These are phyloP conservation scores for Mortierella sp. DNA, from an alignment of 371 early-diverging fungal genomes.

Conservation along the genomic window DNA sequence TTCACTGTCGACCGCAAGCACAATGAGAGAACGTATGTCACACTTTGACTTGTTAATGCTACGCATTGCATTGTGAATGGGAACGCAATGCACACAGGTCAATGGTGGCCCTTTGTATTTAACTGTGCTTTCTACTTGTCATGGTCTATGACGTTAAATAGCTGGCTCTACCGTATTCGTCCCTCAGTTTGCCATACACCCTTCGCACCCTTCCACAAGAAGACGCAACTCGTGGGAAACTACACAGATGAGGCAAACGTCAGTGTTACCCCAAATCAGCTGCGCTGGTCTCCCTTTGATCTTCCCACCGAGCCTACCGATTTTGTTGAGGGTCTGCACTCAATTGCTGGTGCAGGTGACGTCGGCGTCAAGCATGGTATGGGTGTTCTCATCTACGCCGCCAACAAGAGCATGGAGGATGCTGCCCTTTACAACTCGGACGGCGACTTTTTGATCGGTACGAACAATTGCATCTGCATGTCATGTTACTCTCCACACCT, in stretches of 20 bases:
- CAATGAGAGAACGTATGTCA: conserved; percentile 84
- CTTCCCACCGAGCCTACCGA: conserved; percentile 74
- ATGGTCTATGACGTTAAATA: conserved; percentile 31
- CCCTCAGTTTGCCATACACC: conserved; percentile 93
- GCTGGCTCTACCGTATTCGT: conserved; percentile 97
- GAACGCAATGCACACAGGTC: background rate
- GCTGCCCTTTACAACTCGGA: conserved; percentile 91
- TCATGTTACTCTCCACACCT: background rate
- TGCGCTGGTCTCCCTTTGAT: conserved; percentile 95
- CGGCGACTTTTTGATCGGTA: conserved; percentile 93
- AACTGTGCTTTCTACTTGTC: background rate
- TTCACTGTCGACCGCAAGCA: conserved; percentile 91
- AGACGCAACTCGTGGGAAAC: conserved; percentile 65
- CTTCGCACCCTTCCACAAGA: conserved; percentile 62
- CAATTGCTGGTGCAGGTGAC: conserved; percentile 92
- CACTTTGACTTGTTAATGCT: background rate
- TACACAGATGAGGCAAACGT: conserved; percentile 65
- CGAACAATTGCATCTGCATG: background rate
- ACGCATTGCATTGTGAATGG: background rate
- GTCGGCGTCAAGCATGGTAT: conserved; percentile 84
- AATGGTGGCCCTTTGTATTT: conserved; percentile 7
- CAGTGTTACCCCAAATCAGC: conserved; percentile 85
- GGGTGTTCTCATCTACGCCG: conserved; percentile 88
- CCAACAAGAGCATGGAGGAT: conserved; percentile 82
- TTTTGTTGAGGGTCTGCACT: conserved; percentile 89